Evolutionary conservation across 2,329 filamentous ascomycete genomes (phyloP), one percentile per base, ranked within the genome.

Genomic region (Colletotrichum echinochloae): DNA sequence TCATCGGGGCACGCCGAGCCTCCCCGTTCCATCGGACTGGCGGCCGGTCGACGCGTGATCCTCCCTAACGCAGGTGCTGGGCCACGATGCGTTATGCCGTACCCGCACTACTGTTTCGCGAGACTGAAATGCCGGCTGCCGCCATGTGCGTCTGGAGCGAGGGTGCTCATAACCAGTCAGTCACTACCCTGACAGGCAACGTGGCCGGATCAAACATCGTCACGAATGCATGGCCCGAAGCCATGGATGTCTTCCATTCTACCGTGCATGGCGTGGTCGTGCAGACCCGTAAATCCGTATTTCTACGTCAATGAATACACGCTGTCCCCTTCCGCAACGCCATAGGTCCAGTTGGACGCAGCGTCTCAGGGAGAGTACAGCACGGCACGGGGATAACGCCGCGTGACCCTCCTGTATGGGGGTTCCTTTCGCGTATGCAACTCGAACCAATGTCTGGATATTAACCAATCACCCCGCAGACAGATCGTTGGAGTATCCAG

Each of bases 371-470:
- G 37, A 44, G 55, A n/a, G 33, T 52, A 52, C 41, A 44, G 20
- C 6, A 18, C n/a, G n/a, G 20, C 20, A n/a, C 33, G 23, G n/a
- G 30, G 30, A 30, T 44, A 46, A 46, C 46, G 35, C 23, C 46
- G 46, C 52, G 65, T 67, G 51, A 57, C 60, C 62, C 35, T 44
- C 44, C 41, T 51, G 44, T 44, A 64, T 30, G 51, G n/a, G 51
- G 23, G 51, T 54, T 52, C 33, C 33, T 64, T 57, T 44, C 60
- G 52, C 41, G 11, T 57, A 57, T 68, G 65, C 60, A 52, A 33
- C 52, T 65, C 51, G 26, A n/a, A 35, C 30, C 26, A n/a, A 54
- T 30, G 51, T 18, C 28, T 23, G 6, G 9, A 35, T n/a, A 2
- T 9, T n/a, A n/a, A n/a, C n/a, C n/a, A n/a, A n/a, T n/a, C n/a